Evolutionary conservation across 768 basidiomycete species (phyloP).

Genomic region (Strobilomyces echinocephalus): DNA sequence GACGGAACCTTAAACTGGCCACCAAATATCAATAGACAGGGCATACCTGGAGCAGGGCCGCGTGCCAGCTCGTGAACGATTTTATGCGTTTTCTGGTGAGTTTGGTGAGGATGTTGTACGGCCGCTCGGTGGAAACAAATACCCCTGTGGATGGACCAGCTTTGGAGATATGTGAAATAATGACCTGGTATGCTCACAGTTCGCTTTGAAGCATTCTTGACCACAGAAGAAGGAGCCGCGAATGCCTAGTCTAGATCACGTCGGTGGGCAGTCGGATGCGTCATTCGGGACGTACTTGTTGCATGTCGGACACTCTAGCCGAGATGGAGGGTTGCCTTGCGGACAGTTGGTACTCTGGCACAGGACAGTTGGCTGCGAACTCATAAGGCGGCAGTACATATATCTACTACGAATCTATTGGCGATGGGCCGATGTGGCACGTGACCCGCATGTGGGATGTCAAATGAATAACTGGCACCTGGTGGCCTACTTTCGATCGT

Average conservation of each 20-base stretch:
- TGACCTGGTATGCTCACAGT: conserved; percentile 55
- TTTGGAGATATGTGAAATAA: not conserved
- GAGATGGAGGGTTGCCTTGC: conserved; percentile 80
- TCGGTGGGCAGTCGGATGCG: conserved; percentile 1
- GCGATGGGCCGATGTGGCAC: not conserved
- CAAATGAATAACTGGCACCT: no score
- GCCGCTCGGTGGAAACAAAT: not conserved
- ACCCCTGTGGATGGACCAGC: conserved; percentile 23
- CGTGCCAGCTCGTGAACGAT: conserved; percentile 61
- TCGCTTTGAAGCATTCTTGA: conserved; percentile 94
- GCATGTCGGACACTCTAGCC: conserved; percentile 91
- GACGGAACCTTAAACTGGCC: not conserved
- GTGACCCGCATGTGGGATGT: conserved; percentile 14
- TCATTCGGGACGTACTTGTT: conserved; percentile 60
- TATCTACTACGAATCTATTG: not conserved
- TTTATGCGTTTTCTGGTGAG: conserved; percentile 74
- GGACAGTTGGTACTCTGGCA: conserved; percentile 72
- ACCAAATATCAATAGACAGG: not conserved
- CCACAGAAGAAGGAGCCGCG: conserved; percentile 87
- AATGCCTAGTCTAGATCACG: conserved; percentile 60
- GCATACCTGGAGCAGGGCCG: conserved; percentile 21
- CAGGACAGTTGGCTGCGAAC: conserved; percentile 32
- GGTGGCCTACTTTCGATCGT: conserved; percentile 1
- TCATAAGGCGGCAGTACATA: conserved; percentile 31
- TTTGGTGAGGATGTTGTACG: not conserved